Evolutionary conservation across 495 filamentous ascomycete species (phyloP).

Genomic region (Aspergillus olivimuriae): DNA sequence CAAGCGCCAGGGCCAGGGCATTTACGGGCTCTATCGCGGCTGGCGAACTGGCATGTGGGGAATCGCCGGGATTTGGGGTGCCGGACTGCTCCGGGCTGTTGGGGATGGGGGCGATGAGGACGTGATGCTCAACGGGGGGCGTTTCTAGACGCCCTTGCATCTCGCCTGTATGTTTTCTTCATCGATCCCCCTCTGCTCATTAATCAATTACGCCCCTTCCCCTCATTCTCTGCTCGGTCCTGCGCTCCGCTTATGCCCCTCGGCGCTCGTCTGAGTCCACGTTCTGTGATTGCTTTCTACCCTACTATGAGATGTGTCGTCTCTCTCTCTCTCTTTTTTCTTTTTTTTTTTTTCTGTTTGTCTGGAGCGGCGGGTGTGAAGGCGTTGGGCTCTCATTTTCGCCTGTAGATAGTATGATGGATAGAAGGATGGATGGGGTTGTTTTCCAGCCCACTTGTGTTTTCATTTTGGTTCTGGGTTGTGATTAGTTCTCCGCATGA

Average conservation of each 20-base stretch:
- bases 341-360: conserved; percentile 19
- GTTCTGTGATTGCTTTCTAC: no score
- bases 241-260: conserved; percentile 16
- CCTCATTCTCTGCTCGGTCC: conserved; percentile 4
- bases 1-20: conserved; percentile 66
- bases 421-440: no score
- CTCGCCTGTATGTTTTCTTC: conserved; percentile 2
- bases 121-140: conserved; percentile 29
- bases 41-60: conserved; percentile 98
- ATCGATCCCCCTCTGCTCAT: conserved; percentile 6
- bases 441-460: no score
- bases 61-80: conserved; percentile 79
- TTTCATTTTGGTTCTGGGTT: no score
- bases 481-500: no score
- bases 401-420: conserved; percentile 1
- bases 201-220: neutral
- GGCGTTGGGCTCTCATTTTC: conserved; percentile 10
- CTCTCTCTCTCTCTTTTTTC: neutral
- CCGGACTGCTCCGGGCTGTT: conserved; percentile 51
- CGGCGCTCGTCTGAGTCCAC: no score
- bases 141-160: conserved; percentile 19
- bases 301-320: no score
- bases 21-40: conserved; percentile 81
- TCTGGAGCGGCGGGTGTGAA: conserved; percentile 15
- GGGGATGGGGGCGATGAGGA: conserved; percentile 30